Base-by-base conservation (phyloP, 805 yeast genomes). In the Candida oleophila region DNA sequence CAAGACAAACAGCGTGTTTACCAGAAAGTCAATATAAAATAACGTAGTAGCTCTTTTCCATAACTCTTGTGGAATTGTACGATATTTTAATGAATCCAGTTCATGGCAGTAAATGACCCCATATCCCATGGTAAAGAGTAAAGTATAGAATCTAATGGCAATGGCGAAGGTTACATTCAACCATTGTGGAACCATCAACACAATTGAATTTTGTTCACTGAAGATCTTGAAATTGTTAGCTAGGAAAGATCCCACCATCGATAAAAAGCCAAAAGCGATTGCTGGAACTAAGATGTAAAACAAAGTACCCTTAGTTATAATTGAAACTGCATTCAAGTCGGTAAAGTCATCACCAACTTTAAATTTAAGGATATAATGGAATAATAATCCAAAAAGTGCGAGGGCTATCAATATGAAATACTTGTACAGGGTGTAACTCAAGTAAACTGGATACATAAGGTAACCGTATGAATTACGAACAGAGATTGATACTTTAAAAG, bases 91-190 rank as follows among this genome's bases (percentile, higher is more conserved):
- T 12, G 66, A 53, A 8, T 49, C 54, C 1, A 56, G 12, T 12
- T 18, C 57, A 32, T 47, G 49, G 47, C 57, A 61, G 47, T 62
- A 66, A 20, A 65, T 47, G 3, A 65, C 68, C 2, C 72, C 72
- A 42, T 62, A 65, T 1, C 72, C 72, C 71, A 66, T 65, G 28
- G 66, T 49, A 42, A 67, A 63, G 30, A 64, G 39, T 33, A 65
- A 55, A 14, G 56, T 38, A 39, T 56, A 45, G 39, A 48, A 57
- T 9, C 49, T 42, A n/a, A 47, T 11, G 4, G 47, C 35, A 11
- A 46, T 21, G 2, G 5, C 21, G 38, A 48, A 58, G 28, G 46
- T 30, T 9, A 18, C 14, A 8, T 3, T n/a, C 34, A 47, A 5
- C 53, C 54, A 45, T 3, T 25, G 15, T 16, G 18, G 11, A 19